Conservation (phyloP, 2,329 filamentous ascomycete genomes). For the Diaporthe caulivora region DNA sequence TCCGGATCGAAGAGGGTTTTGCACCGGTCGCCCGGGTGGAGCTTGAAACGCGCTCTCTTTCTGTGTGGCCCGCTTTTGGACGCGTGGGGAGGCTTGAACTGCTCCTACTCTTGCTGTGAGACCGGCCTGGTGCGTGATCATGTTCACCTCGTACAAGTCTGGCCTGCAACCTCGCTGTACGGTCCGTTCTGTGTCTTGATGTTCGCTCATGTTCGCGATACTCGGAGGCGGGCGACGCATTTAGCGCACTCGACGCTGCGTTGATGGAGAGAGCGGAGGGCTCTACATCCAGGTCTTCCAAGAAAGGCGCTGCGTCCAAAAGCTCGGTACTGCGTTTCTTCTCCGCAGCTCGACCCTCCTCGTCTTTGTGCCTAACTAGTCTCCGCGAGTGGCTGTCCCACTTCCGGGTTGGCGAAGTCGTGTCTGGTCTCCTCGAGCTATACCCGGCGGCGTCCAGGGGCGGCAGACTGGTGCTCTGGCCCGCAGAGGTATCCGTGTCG, state of each 20-base stretch:
- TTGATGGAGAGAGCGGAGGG: slow-evolving; percentile 65
- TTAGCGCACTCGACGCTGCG: slow-evolving; percentile 68
- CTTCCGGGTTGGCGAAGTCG: slow-evolving; percentile 52
- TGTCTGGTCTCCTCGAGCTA: slow-evolving; percentile 43
- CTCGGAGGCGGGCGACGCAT: slow-evolving; percentile 46
- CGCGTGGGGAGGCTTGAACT: slow-evolving; percentile 42
- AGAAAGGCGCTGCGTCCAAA: slow-evolving; percentile 49
- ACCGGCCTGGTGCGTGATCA: slow-evolving; percentile 38
- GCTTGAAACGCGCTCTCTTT: slow-evolving; percentile 30
- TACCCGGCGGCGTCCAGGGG: slow-evolving; percentile 11
- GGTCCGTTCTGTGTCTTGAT: slow-evolving; percentile 24
- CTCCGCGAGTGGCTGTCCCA: slow-evolving; percentile 70
- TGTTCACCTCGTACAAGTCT: slow-evolving; percentile 34
- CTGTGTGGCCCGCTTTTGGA: slow-evolving; percentile 39
- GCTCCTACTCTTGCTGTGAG: slow-evolving; percentile 42
- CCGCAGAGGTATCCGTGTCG: slow-evolving; percentile 40
- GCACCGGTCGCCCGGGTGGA: slow-evolving; percentile 25
- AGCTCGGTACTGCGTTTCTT: slow-evolving; percentile 45
- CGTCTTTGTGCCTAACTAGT: slow-evolving; percentile 57
- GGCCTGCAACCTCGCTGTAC: slow-evolving; percentile 19
- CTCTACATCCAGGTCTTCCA: slow-evolving; percentile 54
- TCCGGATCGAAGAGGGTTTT: slow-evolving; percentile 29
- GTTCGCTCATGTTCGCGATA: slow-evolving; percentile 41
- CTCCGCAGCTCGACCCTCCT: slow-evolving; percentile 47
- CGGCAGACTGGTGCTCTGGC: slow-evolving; percentile 24